Conservation (phyloP, 495 filamentous ascomycete species). For the Penicillium fimorum region DNA sequence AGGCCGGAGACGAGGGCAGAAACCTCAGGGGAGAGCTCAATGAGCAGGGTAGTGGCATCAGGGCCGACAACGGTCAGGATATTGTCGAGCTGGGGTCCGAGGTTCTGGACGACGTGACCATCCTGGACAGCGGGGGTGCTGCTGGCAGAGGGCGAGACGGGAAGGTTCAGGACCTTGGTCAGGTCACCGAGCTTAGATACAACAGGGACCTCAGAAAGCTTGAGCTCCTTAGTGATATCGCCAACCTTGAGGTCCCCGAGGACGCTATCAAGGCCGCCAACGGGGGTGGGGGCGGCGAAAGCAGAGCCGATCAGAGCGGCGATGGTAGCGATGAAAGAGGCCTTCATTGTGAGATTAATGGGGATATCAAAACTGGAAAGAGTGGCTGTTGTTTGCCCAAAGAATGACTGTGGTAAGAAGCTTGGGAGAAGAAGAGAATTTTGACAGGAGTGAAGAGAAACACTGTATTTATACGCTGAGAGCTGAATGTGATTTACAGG, state of each 20-base stretch:
- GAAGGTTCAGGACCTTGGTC: slow-evolving; percentile 19
- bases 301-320: slow-evolving; percentile 34
- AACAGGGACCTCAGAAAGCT: slow-evolving; percentile 20
- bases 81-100: slow-evolving; percentile 31
- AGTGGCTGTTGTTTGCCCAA: slow-evolving; percentile 35
- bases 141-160: slow-evolving; percentile 18
- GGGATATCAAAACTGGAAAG: slow-evolving; percentile 26
- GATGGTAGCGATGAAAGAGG: slow-evolving; percentile 33
- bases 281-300: slow-evolving; percentile 32
- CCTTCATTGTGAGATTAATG: slow-evolving; percentile 39
- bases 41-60: slow-evolving; percentile 31
- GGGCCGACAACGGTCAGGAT: slow-evolving; percentile 33
- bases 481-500: slow-evolving; percentile 1
- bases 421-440: slow-evolving; percentile 18
- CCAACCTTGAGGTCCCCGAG: slow-evolving; percentile 22
- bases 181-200: slow-evolving; percentile 28
- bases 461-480: slow-evolving; percentile 19
- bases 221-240: slow-evolving; percentile 24
- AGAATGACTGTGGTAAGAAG: slow-evolving; percentile 22
- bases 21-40: slow-evolving; percentile 36
- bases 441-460: slow-evolving; percentile 13
- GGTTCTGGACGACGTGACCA: slow-evolving; percentile 35
- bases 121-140: slow-evolving; percentile 30
- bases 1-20: slow-evolving; percentile 34
- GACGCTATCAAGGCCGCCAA: slow-evolving; percentile 15